Base-by-base conservation (phyloP, 352 stramenopile species). In the Phytophthora colocasiae region DNA sequence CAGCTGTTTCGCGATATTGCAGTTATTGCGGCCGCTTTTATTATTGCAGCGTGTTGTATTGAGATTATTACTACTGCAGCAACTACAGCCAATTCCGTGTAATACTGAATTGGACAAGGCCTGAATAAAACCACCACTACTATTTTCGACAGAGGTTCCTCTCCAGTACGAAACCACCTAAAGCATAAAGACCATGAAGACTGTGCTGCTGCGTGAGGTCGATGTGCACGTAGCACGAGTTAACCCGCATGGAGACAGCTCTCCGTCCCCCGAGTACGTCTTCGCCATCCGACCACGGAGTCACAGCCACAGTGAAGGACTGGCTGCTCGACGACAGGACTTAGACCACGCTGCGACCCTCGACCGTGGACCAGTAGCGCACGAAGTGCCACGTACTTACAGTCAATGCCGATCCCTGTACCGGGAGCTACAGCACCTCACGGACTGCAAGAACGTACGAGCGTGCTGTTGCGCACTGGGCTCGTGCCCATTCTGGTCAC, bases 401-500 rank as follows among this genome's bases (percentile, higher is more conserved):
- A 83, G 77, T 41, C 56, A 87, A 29, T 91, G 83, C 49, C 75
- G 83, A 4, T 24, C 38, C 26, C 57, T 91, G 15, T 91, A 86
- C 56, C 54, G 53, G 19, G 51, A 77, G 38, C 63, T 91, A 34
- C 70, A 71, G 17, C 41, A 51, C 7, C 56, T 81, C 19, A 89
- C 80, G 4, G 60, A 87, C 65, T 78, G 72, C 49, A 69, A 66
- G 17, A 66, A 83, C 50, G 58, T 60, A 6, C 62, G 55, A 1
- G 75, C 77, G 32, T 91, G 83, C 52, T 75, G 63, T 51, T 89
- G 83, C 43, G 69, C 78, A 5, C 49, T 87, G 26, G 74, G 75
- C 6, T 76, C 78, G 58, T 91, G 83, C 48, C 80, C 80, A 8
- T 89, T 89, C 65, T 85, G 80, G 77, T 85, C 78, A 22, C 73